Conservation (phyloP, 2,329 filamentous ascomycete genomes). For the Xylariaceae sp. region DNA sequence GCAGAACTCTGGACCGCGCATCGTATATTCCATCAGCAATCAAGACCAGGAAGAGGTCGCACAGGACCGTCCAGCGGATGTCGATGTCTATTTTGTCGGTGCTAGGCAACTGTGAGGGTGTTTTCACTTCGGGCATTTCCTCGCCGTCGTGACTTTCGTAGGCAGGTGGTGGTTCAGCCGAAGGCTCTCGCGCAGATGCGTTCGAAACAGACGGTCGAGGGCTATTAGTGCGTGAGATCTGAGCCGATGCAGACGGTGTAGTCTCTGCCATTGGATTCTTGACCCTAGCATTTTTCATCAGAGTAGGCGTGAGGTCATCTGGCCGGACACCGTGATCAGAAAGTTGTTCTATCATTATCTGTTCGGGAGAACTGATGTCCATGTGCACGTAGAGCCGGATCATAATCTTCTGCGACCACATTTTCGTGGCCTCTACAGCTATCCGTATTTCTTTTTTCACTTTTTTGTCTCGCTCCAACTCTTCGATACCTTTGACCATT, state of each 20-base stretch:
- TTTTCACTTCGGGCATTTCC: conserved; percentile 74
- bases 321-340: conserved; percentile 87
- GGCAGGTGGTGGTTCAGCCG: conserved; percentile 51
- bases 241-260: conserved; percentile 21
- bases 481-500: conserved; percentile 68
- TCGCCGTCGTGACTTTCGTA: conserved; percentile 63
- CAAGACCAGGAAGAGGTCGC: conserved; percentile 91
- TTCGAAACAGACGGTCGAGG: conserved; percentile 27
- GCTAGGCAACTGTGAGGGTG: conserved; percentile 75
- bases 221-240: conserved; percentile 21
- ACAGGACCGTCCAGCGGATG: conserved; percentile 92
- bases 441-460: conserved; percentile 69
- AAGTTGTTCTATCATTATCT: conserved; percentile 98
- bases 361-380: conserved; percentile 88
- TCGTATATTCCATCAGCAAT: conserved; percentile 96
- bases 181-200: conserved; percentile 39
- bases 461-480: conserved; percentile 56
- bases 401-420: conserved; percentile 99
- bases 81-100: conserved; percentile 91
- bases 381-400: conserved; percentile 90
- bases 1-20: conserved; percentile 74
- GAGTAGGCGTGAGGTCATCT: conserved; percentile 73
- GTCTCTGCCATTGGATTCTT: conserved; percentile 76
- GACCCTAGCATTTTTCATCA: conserved; percentile 90
- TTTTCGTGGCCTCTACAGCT: conserved; percentile 74